Base-by-base conservation (phyloP, 257 asterid species). In the Rauvolfia tetraphylla region DNA sequence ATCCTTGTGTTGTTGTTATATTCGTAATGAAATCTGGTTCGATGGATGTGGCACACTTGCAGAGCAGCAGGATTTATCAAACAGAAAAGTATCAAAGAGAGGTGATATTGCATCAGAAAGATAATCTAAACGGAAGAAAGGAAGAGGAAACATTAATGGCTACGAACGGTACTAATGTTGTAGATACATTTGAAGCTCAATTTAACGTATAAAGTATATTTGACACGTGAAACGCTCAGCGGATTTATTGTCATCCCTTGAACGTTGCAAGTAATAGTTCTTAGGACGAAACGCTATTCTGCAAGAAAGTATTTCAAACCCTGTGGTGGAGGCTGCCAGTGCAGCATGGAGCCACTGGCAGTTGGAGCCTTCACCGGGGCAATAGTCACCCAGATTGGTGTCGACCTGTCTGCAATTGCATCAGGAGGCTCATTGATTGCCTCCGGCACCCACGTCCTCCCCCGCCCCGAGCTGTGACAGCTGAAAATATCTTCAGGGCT, bases 381-480 rank as follows among this genome's bases (percentile, higher is more conserved):
- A 46, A 31, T 65, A 58, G 23, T 63, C 17, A 73, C 73, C 34
- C 63, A 75, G 42, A 62, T 63, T 5, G 79, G 73, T 81, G 81
- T 57, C 80, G 81, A 49, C 85, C 79, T 8, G 13, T 81, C 22
- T 76, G 75, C 7, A 68, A 73, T 38, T 57, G 81, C 41, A 8
- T 82, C 1, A 23, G 71, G 74, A 72, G 83, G 79, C 71, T 61
- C 17, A 58, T 71, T 18, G 82, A 81, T 71, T 84, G 83, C 75
- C 80, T 82, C 13, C 61, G 70, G 20, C 79, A 71, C 72, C 84
- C 82, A 0, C 81, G 59, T 27, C 81, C 81, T 18, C 76, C 80
- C 2, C 83, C 79, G 13, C 79, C 83, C 1, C 49, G 66, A 74
- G 76, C 63, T 39, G 79, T 46, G 33, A 73, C 65, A 15, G 63